Evolutionary conservation across 2,329 filamentous ascomycete genomes (phyloP).

Genomic region (Phialemonium atrogriseum): DNA sequence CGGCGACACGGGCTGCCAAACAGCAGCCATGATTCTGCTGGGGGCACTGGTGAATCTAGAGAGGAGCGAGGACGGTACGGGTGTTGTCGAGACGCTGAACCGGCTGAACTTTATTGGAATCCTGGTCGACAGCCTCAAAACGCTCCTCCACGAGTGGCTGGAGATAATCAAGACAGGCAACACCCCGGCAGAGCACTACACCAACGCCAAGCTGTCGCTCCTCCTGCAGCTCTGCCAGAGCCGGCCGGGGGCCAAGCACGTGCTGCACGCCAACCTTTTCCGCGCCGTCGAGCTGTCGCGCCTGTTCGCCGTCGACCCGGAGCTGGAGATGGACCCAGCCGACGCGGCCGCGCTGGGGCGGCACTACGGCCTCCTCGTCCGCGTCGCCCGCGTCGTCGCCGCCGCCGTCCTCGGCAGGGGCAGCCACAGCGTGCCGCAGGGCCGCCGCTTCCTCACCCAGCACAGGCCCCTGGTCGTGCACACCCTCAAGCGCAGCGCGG

Average conservation of each 20-base stretch:
- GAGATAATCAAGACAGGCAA: conserved; percentile 34
- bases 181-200: conserved; percentile 35
- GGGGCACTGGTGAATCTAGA: conserved; percentile 68
- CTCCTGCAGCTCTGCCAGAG: conserved; percentile 80
- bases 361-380: conserved; percentile 77
- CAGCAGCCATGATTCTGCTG: conserved; percentile 79
- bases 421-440: conserved; percentile 73
- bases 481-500: conserved; percentile 82
- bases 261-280: conserved; percentile 88
- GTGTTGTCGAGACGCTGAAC: conserved; percentile 71
- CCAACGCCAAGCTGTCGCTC: conserved; percentile 69
- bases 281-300: conserved; percentile 69
- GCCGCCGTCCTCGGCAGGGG: conserved; percentile 76
- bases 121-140: conserved; percentile 78
- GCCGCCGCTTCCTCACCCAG: conserved; percentile 69
- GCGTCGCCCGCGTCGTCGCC: conserved; percentile 72
- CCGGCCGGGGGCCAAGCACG: conserved; percentile 71
- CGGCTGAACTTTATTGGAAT: conserved; percentile 87
- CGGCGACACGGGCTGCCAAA: conserved; percentile 71
- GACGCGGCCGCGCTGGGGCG: conserved; percentile 64
- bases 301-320: conserved; percentile 86
- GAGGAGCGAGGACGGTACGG: conserved; percentile 60
- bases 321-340: conserved; percentile 72
- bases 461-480: conserved; percentile 79
- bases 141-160: conserved; percentile 65